Base-by-base conservation (phyloP, 2,329 filamentous ascomycete genomes). In the Paracoccidioides brasiliensis region DNA sequence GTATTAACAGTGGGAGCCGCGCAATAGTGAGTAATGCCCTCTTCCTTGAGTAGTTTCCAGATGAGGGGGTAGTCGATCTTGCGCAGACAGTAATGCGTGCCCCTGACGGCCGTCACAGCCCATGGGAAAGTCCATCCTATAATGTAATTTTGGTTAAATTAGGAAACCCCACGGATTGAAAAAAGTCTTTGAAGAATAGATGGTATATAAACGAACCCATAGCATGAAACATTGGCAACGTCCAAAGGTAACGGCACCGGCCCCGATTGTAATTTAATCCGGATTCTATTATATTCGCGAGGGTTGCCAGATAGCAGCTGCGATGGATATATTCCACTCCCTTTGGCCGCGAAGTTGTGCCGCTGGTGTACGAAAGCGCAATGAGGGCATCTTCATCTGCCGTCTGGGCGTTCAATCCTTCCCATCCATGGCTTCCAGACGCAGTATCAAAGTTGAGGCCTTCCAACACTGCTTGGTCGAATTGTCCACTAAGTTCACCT, bases 1-100 rank as follows among this genome's bases (percentile, higher is more conserved):
- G 91, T 98, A 69, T 97, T 97, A 53, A 98, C 93, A 0, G 93
- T 98, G 0, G 93, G 93, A 0, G 91, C 93, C 0, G 91, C 91
- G 66, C 91, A 95, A 74, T 94, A 97, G 70, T 98, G 93, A 0
- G 90, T 97, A 60, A 98, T 86, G 5, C 81, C 77, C 70, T 97
- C 88, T 53, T 89, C 80, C 65, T 90, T 94, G 38, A 98, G 74
- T 3, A 98, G 74, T 51, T 80, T 80, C 93, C 93, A 98, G 58
- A 98, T 95, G 57, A 91, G 77, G 0, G 88, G 82, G 67, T 98
- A 98, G 71, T 97, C 90, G 61, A 98, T 88, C 75, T 95, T 97
- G 58, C 93, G 81, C 15, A 98, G 76, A 64, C 90, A 96, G 68
- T 95, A 90, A 69, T 97, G 90, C 3, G 91, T 94, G n/a, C 91